Conservation (phyloP, 495 filamentous ascomycete genomes). For the Choiromyces venosus region DNA sequence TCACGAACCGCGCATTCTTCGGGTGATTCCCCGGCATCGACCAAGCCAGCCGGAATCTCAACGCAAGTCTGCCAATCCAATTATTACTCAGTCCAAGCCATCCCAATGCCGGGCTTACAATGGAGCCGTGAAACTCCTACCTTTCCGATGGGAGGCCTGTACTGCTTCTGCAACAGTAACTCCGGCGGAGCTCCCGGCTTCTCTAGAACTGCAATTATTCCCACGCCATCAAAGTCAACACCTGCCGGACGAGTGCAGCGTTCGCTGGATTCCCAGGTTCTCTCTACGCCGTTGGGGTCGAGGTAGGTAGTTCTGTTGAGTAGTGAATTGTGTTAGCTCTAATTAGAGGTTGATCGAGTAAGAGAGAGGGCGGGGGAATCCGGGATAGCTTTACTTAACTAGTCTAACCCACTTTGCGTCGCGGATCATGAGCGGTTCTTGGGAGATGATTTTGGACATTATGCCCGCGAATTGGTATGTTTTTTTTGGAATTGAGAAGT, state of each 20-base stretch:
- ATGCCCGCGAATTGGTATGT: constrained; percentile 21
- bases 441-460: constrained; percentile 36
- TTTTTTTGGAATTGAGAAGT: constrained; percentile 16
- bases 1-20: constrained; percentile 80
- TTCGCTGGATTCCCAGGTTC: constrained; percentile 80
- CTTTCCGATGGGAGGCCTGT: constrained; percentile 73
- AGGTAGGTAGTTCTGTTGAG: constrained; percentile 59
- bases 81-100: background rate
- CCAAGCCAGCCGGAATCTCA: constrained; percentile 79
- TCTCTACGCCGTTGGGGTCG: constrained; percentile 61
- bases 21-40: constrained; percentile 74
- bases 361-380: background rate
- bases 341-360: background rate
- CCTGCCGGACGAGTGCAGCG: constrained; percentile 63
- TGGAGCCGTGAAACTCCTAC: constrained; percentile 36
- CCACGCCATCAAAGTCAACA: constrained; percentile 78
- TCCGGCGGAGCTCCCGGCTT: constrained; percentile 52
- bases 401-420: constrained; percentile 74
- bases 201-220: constrained; percentile 80
- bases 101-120: background rate
- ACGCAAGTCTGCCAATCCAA: constrained; percentile 48
- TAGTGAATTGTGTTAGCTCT: constrained; percentile 12
- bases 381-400: constrained; percentile 43
- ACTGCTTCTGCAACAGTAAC: constrained; percentile 82
- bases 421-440: constrained; percentile 28